Base-by-base conservation (phyloP, 108 stramenopile species). In the Thalassiosira profunda region DNA sequence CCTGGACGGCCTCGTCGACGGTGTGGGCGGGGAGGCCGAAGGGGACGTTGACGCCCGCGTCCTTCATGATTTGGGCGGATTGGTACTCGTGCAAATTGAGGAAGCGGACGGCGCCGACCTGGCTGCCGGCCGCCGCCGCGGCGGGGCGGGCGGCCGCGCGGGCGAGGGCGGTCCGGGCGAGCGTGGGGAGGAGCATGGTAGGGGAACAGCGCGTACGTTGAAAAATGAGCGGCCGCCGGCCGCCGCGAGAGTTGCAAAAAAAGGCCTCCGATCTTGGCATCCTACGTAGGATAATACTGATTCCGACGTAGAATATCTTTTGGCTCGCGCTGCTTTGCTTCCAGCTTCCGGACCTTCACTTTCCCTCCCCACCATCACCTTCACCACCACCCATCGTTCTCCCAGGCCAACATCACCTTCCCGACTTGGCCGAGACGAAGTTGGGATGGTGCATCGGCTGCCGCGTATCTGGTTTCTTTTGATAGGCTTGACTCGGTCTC, bases 61-160 rank as follows among this genome's bases (percentile, higher is more conserved):
- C 57, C 33, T 42, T 46, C 87, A 92, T 87, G 51, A 92, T 67
- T 51, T 85, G 51, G 67, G 85, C 81, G 20, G 71, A 68, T 62
- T 82, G 82, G 66, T 92, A 85, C 67, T 92, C 91, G 70, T 92
- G 91, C 30, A 92, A 68, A 67, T 92, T 92, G 3, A 92, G 80
- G 31, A 60, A 71, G 26, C 91, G 88, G 24, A 52, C 5, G 51
- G 18, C 51, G 8, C 51, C 51, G 7, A 52, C 17, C 38, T 14
- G 11, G 11, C 11, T 14, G 11, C 11, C 11, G 14, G 38, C 10
- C 10, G 38, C 10, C 15, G 51, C 23, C 29, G 51, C 15, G n/a
- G 51, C 26, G 29, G 51, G 30, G 51, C 51, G 51, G 8, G 26
- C 33, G 15, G 25, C 51, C 51, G 51, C 51, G 25, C 51, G 51